Conservation (phyloP, 2,329 filamentous ascomycete genomes). For the Xylaria sp. region DNA sequence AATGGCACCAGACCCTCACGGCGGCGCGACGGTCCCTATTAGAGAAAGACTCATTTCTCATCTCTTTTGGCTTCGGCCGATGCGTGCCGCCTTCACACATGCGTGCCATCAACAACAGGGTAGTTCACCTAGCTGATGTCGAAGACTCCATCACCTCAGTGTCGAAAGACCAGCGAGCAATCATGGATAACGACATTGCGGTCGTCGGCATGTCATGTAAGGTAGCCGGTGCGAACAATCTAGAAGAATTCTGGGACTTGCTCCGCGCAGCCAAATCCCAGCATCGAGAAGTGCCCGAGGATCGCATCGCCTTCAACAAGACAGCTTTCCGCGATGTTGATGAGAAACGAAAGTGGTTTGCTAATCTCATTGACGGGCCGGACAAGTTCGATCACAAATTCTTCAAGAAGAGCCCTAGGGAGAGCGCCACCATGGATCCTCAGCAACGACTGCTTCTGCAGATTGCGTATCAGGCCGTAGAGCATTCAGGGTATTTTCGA, state of each 20-base stretch:
- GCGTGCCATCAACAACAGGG: conserved; percentile 19
- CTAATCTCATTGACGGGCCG: conserved; percentile 41
- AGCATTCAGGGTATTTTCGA: conserved; percentile 46
- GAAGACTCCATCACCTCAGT: conserved; percentile 19
- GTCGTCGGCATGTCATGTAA: conserved; percentile 53
- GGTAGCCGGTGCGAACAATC: conserved; percentile 50
- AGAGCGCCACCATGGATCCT: conserved; percentile 38
- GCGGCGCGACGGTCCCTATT: conserved; percentile 27
- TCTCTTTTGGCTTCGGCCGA: conserved; percentile 54
- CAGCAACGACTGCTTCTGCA: conserved; percentile 40
- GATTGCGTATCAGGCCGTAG: conserved; percentile 45
- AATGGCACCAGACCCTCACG: conserved; percentile 51
- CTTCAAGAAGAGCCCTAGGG: conserved; percentile 41
- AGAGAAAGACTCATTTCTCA: conserved; percentile 35
- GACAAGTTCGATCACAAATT: conserved; percentile 48
- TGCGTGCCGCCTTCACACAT: conserved; percentile 49
- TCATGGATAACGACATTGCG: conserved; percentile 46
- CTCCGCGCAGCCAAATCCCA: conserved; percentile 48
- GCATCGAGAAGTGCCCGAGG: conserved; percentile 43
- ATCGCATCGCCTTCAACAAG: conserved; percentile 44
- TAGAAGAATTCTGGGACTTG: conserved; percentile 51
- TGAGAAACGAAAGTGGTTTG: conserved; percentile 43
- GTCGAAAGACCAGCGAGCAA: conserved; percentile 18
- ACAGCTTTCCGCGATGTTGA: conserved; percentile 41
- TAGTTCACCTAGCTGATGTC: conserved; percentile 18